Conservation (phyloP, 2,329 filamentous ascomycete genomes). For the Aureobasidium lini region DNA sequence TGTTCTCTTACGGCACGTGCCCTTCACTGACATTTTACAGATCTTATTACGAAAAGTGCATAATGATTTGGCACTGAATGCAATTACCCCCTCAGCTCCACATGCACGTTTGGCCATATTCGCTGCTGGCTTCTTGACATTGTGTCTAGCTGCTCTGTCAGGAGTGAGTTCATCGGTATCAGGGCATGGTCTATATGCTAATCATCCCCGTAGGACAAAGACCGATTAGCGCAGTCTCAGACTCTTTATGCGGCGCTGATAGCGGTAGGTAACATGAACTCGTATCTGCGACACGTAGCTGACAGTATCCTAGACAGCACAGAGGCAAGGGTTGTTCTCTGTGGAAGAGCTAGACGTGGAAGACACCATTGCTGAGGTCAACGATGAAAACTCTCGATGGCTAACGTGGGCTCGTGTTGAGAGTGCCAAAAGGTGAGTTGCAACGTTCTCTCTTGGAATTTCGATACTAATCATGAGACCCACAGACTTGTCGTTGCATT, state of each 20-base stretch:
- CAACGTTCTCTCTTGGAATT: background rate
- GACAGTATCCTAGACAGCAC: conserved; percentile 33
- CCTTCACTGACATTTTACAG: conserved; percentile 16
- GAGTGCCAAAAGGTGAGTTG: conserved; percentile 37
- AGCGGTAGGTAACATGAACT: conserved; percentile 26
- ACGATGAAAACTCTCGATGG: conserved; percentile 38
- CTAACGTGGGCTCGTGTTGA: conserved; percentile 47
- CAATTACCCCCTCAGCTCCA: conserved; percentile 33
- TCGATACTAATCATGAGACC: background rate
- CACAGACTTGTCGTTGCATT: conserved; percentile 13
- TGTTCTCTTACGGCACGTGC: conserved; percentile 13
- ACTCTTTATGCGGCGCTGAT: conserved; percentile 46
- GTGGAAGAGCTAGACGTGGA: conserved; percentile 41
- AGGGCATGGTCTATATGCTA: background rate
- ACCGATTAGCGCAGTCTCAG: conserved; percentile 40
- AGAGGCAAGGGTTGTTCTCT: conserved; percentile 45
- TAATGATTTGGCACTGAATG: conserved; percentile 36
- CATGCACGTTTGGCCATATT: conserved; percentile 39
- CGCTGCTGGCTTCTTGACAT: conserved; percentile 41
- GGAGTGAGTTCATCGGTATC: conserved; percentile 30
- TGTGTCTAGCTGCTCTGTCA: conserved; percentile 44
- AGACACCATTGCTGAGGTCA: conserved; percentile 30
- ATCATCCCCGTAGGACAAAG: conserved; percentile 24
- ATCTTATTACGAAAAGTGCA: conserved; percentile 34
- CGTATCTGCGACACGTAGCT: background rate